phyloP scores from a whole-genome alignment of 148 eudicot species.

The Heliamphora exappendiculata region DNA sequence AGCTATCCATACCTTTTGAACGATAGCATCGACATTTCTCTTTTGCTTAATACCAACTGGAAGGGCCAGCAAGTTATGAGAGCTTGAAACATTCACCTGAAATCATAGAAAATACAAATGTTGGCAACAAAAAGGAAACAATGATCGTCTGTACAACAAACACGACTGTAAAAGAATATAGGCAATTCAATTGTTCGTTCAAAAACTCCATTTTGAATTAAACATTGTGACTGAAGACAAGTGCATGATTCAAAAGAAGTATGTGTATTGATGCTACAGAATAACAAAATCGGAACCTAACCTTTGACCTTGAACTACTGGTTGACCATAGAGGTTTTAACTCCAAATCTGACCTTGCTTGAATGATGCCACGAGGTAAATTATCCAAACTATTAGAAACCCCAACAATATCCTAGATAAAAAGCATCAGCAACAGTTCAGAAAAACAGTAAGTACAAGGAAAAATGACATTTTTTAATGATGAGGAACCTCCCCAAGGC shows the following conservation, averaged over 20 bases:
- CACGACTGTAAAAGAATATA: not conserved
- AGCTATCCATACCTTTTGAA: constrained; percentile 64
- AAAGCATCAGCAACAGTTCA: constrained; percentile 16
- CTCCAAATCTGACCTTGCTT: constrained; percentile 75
- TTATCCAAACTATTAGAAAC: constrained; percentile 36
- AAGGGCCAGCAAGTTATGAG: constrained; percentile 74
- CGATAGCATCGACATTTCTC: constrained; percentile 65
- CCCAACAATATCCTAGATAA: constrained; percentile 34
- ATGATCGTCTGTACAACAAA: not conserved
- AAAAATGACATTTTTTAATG: no score
- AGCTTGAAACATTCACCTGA: constrained; percentile 39
- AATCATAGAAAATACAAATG: constrained; percentile 10
- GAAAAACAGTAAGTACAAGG: not conserved
- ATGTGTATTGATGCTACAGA: not conserved
- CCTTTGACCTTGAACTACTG: constrained; percentile 62
- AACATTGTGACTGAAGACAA: not conserved
- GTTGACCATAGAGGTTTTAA: constrained; percentile 70
- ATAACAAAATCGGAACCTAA: constrained; percentile 15
- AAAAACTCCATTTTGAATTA: not conserved
- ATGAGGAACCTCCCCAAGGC: no score
- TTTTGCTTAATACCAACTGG: constrained; percentile 88
- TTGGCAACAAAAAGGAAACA: not conserved
- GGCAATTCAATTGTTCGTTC: no score
- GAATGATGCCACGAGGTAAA: constrained; percentile 83
- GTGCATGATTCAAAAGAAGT: not conserved